phyloP scores from a whole-genome alignment of 2,329 filamentous ascomycete species.

The Talaromyces piceae region DNA sequence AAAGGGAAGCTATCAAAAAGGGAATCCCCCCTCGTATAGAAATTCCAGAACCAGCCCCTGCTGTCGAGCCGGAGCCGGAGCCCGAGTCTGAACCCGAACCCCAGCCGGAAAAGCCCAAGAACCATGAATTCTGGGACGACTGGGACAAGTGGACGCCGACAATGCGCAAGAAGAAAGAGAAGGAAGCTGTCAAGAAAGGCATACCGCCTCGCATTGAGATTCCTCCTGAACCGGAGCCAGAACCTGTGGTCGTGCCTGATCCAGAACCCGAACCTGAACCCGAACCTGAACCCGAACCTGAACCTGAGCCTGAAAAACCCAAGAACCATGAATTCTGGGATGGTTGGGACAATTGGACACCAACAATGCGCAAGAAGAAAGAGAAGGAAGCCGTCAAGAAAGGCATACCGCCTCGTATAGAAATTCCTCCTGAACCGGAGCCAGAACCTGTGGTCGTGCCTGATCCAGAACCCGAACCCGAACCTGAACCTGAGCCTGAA shows the following conservation, averaged over 20 bases:
- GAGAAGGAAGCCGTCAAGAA: conserved; percentile 6
- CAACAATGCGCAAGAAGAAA: conserved; percentile 6
- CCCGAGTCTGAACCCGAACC: conserved; percentile 19
- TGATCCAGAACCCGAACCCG: conserved; percentile 2
- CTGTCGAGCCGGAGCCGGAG: conserved; percentile 15
- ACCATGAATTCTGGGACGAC: conserved; percentile 7
- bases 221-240: conserved; percentile 22
- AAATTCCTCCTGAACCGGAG: conserved; percentile 21
- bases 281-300: conserved; percentile 16
- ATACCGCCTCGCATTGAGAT: conserved; percentile 5
- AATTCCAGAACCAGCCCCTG: conserved; percentile 17
- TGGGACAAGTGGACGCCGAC: conserved; percentile 4
- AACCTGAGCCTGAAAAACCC: conserved; percentile 17
- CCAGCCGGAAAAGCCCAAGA: conserved; percentile 13
- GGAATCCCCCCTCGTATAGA: conserved; percentile 10
- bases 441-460: conserved; percentile 8
- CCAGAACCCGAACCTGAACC: conserved; percentile 2
- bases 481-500: conserved; percentile 17
- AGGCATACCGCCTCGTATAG: conserved; percentile 7
- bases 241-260: neutral
- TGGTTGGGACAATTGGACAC: conserved; percentile 4
- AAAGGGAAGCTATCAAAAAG: conserved; percentile 11
- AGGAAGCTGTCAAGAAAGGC: conserved; percentile 5
- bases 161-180: conserved; percentile 8
- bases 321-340: conserved; percentile 9